phyloP scores from a whole-genome alignment of 2,329 filamentous ascomycete species.

The Fusarium euwallaceae region DNA sequence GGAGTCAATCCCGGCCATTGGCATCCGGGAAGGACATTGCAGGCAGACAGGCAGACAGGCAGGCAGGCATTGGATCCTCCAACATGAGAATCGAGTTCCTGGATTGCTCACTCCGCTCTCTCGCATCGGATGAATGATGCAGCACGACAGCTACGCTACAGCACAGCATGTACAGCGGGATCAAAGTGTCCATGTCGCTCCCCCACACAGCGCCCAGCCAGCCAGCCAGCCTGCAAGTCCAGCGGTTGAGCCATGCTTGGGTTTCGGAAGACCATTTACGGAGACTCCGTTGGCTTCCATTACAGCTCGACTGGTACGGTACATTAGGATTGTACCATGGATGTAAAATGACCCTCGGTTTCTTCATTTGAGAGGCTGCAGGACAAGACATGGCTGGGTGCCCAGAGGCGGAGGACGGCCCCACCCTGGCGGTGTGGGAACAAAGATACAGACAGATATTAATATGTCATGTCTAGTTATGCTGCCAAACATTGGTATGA shows the following conservation, averaged over 20 bases:
- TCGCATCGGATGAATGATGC: slow-evolving; percentile 21
- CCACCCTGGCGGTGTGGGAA: slow-evolving; percentile 45
- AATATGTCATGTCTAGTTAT: slow-evolving; percentile 46
- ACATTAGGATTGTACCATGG: too few species aligned
- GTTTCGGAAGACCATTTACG: slow-evolving; percentile 25
- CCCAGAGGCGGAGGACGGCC: slow-evolving; percentile 27
- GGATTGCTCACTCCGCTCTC: slow-evolving; percentile 26
- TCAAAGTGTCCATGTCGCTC: slow-evolving; percentile 17
- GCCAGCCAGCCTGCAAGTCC: slow-evolving; percentile 15
- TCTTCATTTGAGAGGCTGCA: slow-evolving; percentile 12
- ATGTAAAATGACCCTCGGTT: neutral
- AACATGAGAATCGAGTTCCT: slow-evolving; percentile 15
- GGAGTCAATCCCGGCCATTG: slow-evolving; percentile 22
- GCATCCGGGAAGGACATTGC: slow-evolving; percentile 17
- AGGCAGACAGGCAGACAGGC: neutral
- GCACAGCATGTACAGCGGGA: slow-evolving; percentile 11
- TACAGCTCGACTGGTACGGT: neutral
- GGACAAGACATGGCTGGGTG: slow-evolving; percentile 14
- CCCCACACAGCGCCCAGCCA: slow-evolving; percentile 19
- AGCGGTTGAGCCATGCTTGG: slow-evolving; percentile 15
- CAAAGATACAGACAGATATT: slow-evolving; percentile 48
- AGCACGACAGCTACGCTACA: slow-evolving; percentile 5
- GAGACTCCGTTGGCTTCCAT: slow-evolving; percentile 25
- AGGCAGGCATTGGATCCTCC: neutral
- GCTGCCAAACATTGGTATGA: slow-evolving; percentile 32